phyloP scores from a whole-genome alignment of 352 stramenopile genomes.

The Pythium coloratum region DNA sequence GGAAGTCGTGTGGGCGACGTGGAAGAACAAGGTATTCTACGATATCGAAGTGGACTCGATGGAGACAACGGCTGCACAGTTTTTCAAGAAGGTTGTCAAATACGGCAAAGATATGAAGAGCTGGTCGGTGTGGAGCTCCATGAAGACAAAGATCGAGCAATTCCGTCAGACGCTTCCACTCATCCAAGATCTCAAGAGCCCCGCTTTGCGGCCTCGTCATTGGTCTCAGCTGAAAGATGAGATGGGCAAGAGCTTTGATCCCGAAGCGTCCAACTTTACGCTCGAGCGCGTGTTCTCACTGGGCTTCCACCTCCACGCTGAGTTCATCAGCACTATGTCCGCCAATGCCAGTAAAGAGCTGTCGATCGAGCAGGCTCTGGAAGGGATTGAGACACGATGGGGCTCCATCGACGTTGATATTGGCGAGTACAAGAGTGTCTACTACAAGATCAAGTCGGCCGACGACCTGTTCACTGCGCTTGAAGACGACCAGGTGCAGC shows the following conservation, averaged over 20 bases:
- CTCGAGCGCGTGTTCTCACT: conserved; percentile 87
- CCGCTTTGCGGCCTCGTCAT: conserved; percentile 83
- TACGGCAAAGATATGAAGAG: conserved; percentile 93
- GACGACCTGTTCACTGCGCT: conserved; percentile 92
- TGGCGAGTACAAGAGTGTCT: conserved; percentile 90
- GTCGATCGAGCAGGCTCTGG: conserved; percentile 89
- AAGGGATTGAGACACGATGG: conserved; percentile 90
- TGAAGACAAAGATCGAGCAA: conserved; percentile 94
- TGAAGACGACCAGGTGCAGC: conserved; percentile 90
- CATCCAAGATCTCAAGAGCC: conserved; percentile 93
- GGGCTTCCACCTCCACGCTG: conserved; percentile 84
- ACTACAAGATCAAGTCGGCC: conserved; percentile 91
- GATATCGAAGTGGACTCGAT: conserved; percentile 92
- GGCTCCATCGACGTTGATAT: conserved; percentile 88
- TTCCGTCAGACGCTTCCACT: conserved; percentile 91
- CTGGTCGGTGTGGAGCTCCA: conserved; percentile 90
- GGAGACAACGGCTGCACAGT: conserved; percentile 86
- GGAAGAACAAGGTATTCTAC: conserved; percentile 92
- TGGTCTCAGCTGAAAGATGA: conserved; percentile 90
- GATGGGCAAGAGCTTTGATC: conserved; percentile 85
- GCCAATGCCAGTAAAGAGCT: conserved; percentile 92
- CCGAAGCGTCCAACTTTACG: conserved; percentile 73
- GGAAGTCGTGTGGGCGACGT: conserved; percentile 88
- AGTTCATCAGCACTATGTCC: conserved; percentile 92
- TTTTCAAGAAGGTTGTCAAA: conserved; percentile 93